Conservation (phyloP, 331 rosid genomes). For the Quercus lobata region DNA sequence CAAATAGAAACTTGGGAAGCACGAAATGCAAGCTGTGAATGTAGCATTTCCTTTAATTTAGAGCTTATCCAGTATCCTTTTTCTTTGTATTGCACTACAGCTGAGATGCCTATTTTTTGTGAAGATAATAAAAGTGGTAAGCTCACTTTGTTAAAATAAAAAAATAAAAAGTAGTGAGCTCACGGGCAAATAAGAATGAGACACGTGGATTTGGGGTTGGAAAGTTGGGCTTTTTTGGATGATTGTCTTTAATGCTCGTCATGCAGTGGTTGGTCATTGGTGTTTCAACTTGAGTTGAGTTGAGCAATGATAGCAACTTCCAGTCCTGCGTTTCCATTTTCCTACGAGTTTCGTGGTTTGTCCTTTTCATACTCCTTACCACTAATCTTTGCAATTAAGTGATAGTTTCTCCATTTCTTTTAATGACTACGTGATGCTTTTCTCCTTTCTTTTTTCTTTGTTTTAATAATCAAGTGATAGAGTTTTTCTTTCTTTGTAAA, state of each 20-base stretch:
- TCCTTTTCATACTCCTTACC: too few relatives aligned
- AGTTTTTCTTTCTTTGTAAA: too few relatives aligned
- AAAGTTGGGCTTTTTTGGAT: conserved; percentile 32
- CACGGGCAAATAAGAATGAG: conserved; percentile 9
- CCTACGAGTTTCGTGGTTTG: too few relatives aligned
- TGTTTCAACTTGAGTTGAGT: background rate
- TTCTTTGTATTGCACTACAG: conserved; percentile 28
- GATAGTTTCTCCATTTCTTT: too few relatives aligned
- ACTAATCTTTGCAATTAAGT: too few relatives aligned
- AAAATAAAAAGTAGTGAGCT: conserved; percentile 13
- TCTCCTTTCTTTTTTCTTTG: too few relatives aligned
- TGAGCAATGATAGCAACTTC: background rate
- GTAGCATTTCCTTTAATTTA: background rate
- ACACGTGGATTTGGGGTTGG: conserved; percentile 53
- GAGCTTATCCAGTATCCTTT: conserved; percentile 6
- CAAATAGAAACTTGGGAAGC: background rate
- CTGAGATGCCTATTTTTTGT: conserved; percentile 1
- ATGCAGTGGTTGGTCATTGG: conserved; percentile 40
- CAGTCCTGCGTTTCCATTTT: conserved; percentile 18
- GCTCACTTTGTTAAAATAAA: conserved; percentile 7
- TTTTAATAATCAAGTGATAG: too few relatives aligned
- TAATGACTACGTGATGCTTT: too few relatives aligned
- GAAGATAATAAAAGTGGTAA: background rate
- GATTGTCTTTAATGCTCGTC: background rate
- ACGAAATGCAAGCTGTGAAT: background rate